Evolutionary conservation across 2,329 filamentous ascomycete genomes (phyloP).

Genomic region (Clonostachys rhizophaga): DNA sequence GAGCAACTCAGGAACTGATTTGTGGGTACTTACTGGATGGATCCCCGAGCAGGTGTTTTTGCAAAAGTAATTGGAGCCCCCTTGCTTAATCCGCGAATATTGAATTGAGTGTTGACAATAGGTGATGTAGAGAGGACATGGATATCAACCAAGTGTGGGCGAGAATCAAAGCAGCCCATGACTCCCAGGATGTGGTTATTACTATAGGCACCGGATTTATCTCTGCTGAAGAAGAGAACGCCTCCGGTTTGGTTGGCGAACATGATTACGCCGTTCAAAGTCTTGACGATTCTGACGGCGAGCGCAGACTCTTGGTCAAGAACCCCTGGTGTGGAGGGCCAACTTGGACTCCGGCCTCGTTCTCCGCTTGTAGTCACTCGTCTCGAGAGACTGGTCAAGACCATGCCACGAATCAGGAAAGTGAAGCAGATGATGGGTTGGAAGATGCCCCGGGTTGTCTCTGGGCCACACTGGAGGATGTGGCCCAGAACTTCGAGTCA

Average conservation of each 20-base stretch:
- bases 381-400: neutral
- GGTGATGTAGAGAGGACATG: slow-evolving; percentile 64
- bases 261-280: slow-evolving; percentile 93
- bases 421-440: neutral
- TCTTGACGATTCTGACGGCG: slow-evolving; percentile 57
- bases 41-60: slow-evolving; percentile 94
- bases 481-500: slow-evolving; percentile 89
- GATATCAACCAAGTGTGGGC: slow-evolving; percentile 74
- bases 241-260: slow-evolving; percentile 78
- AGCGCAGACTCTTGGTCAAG: slow-evolving; percentile 75
- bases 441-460: slow-evolving; percentile 63
- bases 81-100: neutral
- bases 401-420: neutral
- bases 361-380: slow-evolving; percentile 7
- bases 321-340: slow-evolving; percentile 92
- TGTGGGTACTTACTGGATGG: slow-evolving; percentile 93
- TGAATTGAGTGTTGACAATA: neutral
- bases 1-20: slow-evolving; percentile 92
- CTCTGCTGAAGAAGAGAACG: slow-evolving; percentile 69
- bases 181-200: slow-evolving; percentile 75
- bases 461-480: slow-evolving; percentile 87
- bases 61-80: slow-evolving; percentile 51
- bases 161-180: slow-evolving; percentile 69
- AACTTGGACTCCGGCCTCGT: slow-evolving; percentile 57
- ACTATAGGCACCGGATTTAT: slow-evolving; percentile 88